Conservation (phyloP, 164 flowering plant genomes). For the Santalum album region DNA sequence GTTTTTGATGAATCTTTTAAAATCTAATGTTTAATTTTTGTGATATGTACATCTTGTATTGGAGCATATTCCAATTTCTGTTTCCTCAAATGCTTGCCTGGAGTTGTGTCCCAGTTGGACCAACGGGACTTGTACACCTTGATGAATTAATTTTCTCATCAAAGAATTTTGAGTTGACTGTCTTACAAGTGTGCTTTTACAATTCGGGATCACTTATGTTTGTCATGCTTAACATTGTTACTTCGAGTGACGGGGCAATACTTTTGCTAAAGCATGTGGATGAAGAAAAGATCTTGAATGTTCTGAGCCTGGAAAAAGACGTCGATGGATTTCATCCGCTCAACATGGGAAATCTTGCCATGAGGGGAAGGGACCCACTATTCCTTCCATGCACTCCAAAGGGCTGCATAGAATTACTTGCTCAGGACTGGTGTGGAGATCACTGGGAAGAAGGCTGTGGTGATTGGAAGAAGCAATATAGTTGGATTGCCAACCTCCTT, state of each 20-base stretch:
- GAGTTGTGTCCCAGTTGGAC: no score
- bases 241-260: conserved; percentile 6
- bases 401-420: conserved; percentile 70
- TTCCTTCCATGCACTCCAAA: conserved; percentile 81
- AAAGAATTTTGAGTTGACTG: no score
- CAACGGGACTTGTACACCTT: no score
- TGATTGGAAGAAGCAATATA: conserved; percentile 83
- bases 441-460: conserved; percentile 69
- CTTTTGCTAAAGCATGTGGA: conserved; percentile 58
- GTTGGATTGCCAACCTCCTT: conserved; percentile 74
- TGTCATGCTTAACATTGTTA: not conserved
- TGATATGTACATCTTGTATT: no score
- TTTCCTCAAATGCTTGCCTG: no score
- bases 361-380: conserved; percentile 72
- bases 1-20: no score
- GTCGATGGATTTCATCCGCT: conserved; percentile 89
- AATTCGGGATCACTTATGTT: not conserved
- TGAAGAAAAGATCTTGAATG: conserved; percentile 49
- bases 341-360: conserved; percentile 76
- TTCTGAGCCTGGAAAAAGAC: conserved; percentile 63
- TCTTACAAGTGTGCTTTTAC: no score
- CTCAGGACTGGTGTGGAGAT: conserved; percentile 50
- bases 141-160: no score
- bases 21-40: no score
- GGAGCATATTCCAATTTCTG: no score